A percentile compares a stretch with the other conserved stretches of the same genome.
Conservation (phyloP, 805 yeast genomes). For the Wickerhamiella azymoides region DNA sequence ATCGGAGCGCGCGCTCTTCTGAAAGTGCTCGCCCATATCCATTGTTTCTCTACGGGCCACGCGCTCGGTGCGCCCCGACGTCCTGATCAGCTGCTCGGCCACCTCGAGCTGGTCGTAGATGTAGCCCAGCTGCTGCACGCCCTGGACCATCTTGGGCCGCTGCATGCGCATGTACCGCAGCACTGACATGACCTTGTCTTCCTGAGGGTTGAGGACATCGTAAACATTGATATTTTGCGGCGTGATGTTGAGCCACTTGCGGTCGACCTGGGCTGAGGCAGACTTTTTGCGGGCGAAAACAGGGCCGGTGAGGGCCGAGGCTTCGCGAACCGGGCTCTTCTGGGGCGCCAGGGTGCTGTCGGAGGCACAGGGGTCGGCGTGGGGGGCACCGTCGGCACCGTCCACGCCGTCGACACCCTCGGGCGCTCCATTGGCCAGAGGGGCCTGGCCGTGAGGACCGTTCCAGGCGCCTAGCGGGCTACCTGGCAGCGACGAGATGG, state of each 20-base stretch:
- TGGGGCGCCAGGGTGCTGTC: not conserved
- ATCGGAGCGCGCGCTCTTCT: conserved; percentile 1
- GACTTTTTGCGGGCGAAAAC: not conserved
- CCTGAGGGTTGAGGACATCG: conserved; percentile 13
- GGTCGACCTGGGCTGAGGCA: not conserved
- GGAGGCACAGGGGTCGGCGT: too few relatives aligned
- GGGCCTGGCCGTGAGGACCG: too few relatives aligned
- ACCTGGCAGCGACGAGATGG: not conserved
- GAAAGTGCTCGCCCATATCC: not conserved
- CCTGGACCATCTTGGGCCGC: conserved; percentile 32
- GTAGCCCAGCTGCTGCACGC: conserved; percentile 26
- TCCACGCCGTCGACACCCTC: too few relatives aligned
- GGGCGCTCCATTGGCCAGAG: not conserved
- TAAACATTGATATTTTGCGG: conserved; percentile 16
- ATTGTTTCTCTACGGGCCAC: conserved; percentile 4
- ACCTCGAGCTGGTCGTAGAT: conserved; percentile 26
- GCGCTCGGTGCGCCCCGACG: conserved; percentile 2
- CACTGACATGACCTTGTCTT: conserved; percentile 18
- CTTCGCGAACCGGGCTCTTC: not conserved
- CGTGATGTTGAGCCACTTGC: not conserved
- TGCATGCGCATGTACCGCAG: conserved; percentile 28
- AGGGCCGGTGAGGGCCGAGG: conserved; percentile 4
- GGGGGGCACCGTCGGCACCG: not conserved
- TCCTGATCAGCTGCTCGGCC: conserved; percentile 17
- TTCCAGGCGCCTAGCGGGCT: not conserved